Evolutionary conservation across 768 basidiomycete species (phyloP).

Genomic region (Leucogyrophana mollusca): DNA sequence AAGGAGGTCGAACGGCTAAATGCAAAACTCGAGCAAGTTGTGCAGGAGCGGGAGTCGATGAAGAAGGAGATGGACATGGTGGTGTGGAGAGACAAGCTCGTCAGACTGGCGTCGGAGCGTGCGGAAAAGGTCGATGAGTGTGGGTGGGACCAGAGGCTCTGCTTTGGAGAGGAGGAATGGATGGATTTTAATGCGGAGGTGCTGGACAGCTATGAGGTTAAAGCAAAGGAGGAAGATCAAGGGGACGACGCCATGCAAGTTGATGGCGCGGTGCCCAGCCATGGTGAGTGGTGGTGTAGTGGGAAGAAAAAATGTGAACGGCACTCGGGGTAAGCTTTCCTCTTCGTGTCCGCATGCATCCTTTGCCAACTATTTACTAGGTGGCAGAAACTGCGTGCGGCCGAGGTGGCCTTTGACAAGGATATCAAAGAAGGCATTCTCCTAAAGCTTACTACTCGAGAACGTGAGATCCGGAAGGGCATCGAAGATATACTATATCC

Average conservation of each 20-base stretch:
- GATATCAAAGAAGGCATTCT: slow-evolving; percentile 71
- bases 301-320: slow-evolving; percentile 75
- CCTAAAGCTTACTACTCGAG: slow-evolving; percentile 64
- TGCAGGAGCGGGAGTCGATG: slow-evolving; percentile 59
- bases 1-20: slow-evolving; percentile 59
- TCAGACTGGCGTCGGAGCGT: slow-evolving; percentile 65
- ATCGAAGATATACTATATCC: slow-evolving; percentile 73
- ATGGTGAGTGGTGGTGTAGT: slow-evolving; percentile 76
- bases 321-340: slow-evolving; percentile 61
- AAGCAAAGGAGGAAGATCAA: slow-evolving; percentile 31
- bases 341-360: not conserved
- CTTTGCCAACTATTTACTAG: slow-evolving; percentile 33
- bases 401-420: slow-evolving; percentile 74
- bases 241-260: slow-evolving; percentile 39
- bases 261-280: slow-evolving; percentile 27
- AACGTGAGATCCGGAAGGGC: slow-evolving; percentile 74
- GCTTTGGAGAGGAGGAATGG: slow-evolving; percentile 81
- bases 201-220: slow-evolving; percentile 67
- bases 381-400: slow-evolving; percentile 76
- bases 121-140: slow-evolving; percentile 68
- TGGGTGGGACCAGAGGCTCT: slow-evolving; percentile 87
- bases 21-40: slow-evolving; percentile 52
- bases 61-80: slow-evolving; percentile 71
- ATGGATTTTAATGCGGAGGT: slow-evolving; percentile 64
- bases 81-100: slow-evolving; percentile 65